Evolutionary conservation across 2,329 filamentous ascomycete species (phyloP).

Genomic region (Talaromyces marneffei): DNA sequence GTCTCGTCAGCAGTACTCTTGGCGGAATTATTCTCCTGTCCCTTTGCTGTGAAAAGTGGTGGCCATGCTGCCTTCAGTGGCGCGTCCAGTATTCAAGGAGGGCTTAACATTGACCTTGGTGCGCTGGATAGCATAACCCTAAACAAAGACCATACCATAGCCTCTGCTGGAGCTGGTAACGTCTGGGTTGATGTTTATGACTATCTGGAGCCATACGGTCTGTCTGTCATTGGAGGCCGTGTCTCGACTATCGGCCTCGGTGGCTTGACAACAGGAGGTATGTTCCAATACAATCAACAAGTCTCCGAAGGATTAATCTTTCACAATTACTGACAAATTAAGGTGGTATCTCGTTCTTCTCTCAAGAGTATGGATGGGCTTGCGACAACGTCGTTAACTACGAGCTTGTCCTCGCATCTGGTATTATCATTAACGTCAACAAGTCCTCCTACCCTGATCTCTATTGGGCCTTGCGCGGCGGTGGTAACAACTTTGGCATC

Average conservation of each 20-base stretch:
- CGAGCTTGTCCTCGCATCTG: constrained; percentile 27
- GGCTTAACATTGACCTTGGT: constrained; percentile 31
- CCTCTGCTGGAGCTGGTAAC: constrained; percentile 29
- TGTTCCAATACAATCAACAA: neutral
- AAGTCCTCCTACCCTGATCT: constrained; percentile 29
- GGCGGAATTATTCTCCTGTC: constrained; percentile 27
- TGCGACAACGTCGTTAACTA: constrained; percentile 33
- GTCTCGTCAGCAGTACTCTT: constrained; percentile 30
- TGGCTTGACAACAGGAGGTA: constrained; percentile 24
- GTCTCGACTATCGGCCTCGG: constrained; percentile 23
- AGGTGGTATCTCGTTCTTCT: constrained; percentile 32
- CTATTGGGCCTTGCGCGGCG: constrained; percentile 39
- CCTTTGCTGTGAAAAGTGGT: constrained; percentile 53
- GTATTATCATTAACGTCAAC: constrained; percentile 30
- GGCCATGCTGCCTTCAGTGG: constrained; percentile 52
- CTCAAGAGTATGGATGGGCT: constrained; percentile 30
- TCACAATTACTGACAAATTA: neutral
- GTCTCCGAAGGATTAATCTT: neutral
- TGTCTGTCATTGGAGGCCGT: constrained; percentile 33
- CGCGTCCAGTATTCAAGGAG: constrained; percentile 18
- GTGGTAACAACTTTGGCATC: constrained; percentile 36
- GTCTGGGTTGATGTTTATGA: constrained; percentile 32
- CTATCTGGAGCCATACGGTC: constrained; percentile 25
- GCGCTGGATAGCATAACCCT: constrained; percentile 27
- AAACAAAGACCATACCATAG: constrained; percentile 24